Conservation (phyloP, 495 filamentous ascomycete species). For the Cairneyella variabilis region DNA sequence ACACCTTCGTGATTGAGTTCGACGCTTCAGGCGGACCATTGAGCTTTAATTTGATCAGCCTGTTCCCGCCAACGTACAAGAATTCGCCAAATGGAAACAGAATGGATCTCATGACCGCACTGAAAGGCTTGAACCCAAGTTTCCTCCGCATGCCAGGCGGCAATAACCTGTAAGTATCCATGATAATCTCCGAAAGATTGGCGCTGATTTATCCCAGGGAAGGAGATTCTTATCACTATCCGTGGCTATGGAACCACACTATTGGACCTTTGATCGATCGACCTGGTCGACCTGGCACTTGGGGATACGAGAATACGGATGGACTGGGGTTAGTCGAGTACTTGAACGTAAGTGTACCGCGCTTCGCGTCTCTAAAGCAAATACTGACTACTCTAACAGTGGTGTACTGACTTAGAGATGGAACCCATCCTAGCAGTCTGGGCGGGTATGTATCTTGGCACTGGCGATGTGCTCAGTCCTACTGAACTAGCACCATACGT, state of each 20-base stretch:
- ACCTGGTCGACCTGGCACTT: slow-evolving; percentile 45
- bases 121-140: slow-evolving; percentile 39
- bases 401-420: slow-evolving; percentile 51
- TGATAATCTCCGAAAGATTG: not conserved
- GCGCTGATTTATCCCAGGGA: slow-evolving; percentile 25
- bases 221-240: slow-evolving; percentile 31
- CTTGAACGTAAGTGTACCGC: slow-evolving; percentile 7
- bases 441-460: slow-evolving; percentile 40
- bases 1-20: slow-evolving; percentile 47
- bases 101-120: slow-evolving; percentile 41
- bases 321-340: slow-evolving; percentile 37
- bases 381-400: slow-evolving; percentile 44
- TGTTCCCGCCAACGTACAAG: slow-evolving; percentile 55
- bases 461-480: slow-evolving; percentile 24
- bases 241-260: slow-evolving; percentile 55
- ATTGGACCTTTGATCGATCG: slow-evolving; percentile 49
- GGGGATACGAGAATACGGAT: slow-evolving; percentile 52
- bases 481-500: slow-evolving; percentile 25
- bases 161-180: slow-evolving; percentile 37
- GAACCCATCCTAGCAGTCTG: slow-evolving; percentile 49
- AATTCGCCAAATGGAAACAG: slow-evolving; percentile 45
- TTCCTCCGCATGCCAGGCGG: slow-evolving; percentile 53
- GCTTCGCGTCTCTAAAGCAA: slow-evolving; percentile 14
- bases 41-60: slow-evolving; percentile 47
- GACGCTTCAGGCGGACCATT: slow-evolving; percentile 37